A percentile compares a stretch with the other conserved stretches of the same genome.
Conservation (phyloP, 2,329 filamentous ascomycete genomes). For the Alternaria ethzedia region DNA sequence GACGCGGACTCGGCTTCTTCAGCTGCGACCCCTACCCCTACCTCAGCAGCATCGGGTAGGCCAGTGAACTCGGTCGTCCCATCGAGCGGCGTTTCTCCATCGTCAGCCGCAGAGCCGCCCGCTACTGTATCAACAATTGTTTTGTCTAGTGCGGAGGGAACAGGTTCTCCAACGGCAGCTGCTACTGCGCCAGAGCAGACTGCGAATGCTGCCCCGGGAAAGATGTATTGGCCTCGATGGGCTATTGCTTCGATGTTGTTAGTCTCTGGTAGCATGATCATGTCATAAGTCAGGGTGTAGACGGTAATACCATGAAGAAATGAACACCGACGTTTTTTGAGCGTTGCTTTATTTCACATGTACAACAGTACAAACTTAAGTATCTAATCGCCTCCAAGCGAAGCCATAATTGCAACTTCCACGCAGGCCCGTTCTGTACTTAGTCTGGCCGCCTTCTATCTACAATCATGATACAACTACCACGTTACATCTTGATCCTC, state of each 20-base stretch:
- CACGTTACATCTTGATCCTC: background rate
- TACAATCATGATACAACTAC: background rate
- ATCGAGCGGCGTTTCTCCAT: background rate
- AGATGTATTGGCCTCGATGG: background rate
- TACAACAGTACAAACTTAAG: background rate
- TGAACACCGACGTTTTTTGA: background rate
- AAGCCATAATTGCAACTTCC: background rate
- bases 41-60: background rate
- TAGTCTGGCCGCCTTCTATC: background rate
- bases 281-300: background rate
- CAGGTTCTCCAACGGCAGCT: conserved; percentile 7
- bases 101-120: background rate
- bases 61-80: background rate
- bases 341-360: background rate
- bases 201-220: conserved; percentile 14
- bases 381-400: background rate
- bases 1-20: background rate
- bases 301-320: background rate
- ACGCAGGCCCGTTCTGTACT: background rate
- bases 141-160: conserved; percentile 1
- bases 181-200: conserved; percentile 16
- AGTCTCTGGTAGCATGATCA: background rate
- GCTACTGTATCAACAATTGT: conserved; percentile 5
- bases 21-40: background rate
- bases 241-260: background rate